Evolutionary conservation across 2,329 filamentous ascomycete species (phyloP), one percentile per base, ranked within the genome.

Genomic region (Gaeumannomyces tritici): DNA sequence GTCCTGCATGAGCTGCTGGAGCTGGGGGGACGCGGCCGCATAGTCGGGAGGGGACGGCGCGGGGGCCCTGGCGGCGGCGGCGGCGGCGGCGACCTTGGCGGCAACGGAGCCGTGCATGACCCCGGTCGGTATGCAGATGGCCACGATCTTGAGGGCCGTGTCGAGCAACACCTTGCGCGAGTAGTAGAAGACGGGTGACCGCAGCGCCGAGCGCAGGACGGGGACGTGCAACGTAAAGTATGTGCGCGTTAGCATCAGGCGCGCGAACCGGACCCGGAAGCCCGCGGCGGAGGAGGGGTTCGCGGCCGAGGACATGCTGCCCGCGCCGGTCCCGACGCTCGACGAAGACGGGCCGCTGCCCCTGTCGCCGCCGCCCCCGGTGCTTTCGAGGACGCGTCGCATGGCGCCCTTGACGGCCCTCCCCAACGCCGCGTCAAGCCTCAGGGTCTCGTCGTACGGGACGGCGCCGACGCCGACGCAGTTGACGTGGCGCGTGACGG

Each of bases 141-240:
- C 33, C 12, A 35, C 56, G 6, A 72, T 66, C 59, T 72, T 72
- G 9, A 74, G 63, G 1, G 72, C 67, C 4, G 70, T 72, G 66
- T 81, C 79, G 15, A 80, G 72, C 57, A 74, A 75, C 60, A 81
- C 76, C 63, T 82, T 82, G 26, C 80, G 76, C 0, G 80, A 83
- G 69, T 80, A 84, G 69, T 81, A 81, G 63, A 81, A 81, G 4
- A 68, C 18, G 1, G 70, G 69, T 0, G 69, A 69, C 55, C 62
- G 61, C 51, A 65, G 61, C 54, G 33, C 33, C 33, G 33, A 35
- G 13, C 33, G 33, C 33, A 35, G 33, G 33, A 35, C 18, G 33
- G 33, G 33, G 13, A 4, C 79, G 65, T 88, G 84, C 0, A 88
- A 76, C 0, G 79, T 76, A 15, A 86, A 73, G 66, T 81, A 79